Percentiles rank a stretch among this genome's conserved stretches.
Evolutionary conservation across 2,329 filamentous ascomycete genomes (phyloP).

Genomic region (Colletotrichum destructivum): DNA sequence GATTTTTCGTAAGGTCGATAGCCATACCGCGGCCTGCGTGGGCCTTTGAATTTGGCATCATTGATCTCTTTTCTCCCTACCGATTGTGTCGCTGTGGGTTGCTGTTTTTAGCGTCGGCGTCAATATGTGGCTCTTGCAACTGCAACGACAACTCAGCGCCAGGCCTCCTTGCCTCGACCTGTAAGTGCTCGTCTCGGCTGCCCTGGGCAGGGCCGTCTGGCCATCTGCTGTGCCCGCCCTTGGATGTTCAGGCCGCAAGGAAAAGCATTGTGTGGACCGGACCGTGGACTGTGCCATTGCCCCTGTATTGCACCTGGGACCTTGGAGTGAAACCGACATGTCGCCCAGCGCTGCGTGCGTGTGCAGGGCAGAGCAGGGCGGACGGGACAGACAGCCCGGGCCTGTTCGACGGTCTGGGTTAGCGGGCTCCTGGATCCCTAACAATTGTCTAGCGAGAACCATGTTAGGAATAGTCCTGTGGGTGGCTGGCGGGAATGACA

Average conservation of each 20-base stretch:
- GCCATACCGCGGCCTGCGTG: conserved; percentile 1
- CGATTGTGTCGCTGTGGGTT: conserved; percentile 18
- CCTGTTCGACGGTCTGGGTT: conserved; percentile 1
- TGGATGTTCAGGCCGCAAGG: background rate
- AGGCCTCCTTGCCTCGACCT: background rate
- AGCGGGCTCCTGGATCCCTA: conserved; percentile 16
- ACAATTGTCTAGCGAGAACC: conserved; percentile 32
- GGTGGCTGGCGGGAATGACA: background rate
- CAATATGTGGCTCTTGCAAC: conserved; percentile 5
- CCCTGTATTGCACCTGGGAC: background rate
- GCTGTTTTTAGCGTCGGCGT: background rate
- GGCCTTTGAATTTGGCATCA: background rate
- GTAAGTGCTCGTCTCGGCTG: background rate
- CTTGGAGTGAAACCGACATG: conserved; percentile 25
- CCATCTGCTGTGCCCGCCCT: background rate
- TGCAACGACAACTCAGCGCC: conserved; percentile 26
- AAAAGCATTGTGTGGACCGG: conserved; percentile 7
- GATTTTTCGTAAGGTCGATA: background rate
- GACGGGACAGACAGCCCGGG: conserved; percentile 27
- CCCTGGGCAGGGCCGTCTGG: background rate
- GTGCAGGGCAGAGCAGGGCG: conserved; percentile 11
- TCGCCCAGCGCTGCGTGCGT: conserved; percentile 31
- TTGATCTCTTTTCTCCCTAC: background rate
- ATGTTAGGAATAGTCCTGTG: conserved; percentile 19
- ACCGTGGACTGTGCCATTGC: background rate